These are phyloP conservation scores for Solanum hybrid DNA, from an alignment of 305 asterid species.

Conservation along the genomic window DNA sequence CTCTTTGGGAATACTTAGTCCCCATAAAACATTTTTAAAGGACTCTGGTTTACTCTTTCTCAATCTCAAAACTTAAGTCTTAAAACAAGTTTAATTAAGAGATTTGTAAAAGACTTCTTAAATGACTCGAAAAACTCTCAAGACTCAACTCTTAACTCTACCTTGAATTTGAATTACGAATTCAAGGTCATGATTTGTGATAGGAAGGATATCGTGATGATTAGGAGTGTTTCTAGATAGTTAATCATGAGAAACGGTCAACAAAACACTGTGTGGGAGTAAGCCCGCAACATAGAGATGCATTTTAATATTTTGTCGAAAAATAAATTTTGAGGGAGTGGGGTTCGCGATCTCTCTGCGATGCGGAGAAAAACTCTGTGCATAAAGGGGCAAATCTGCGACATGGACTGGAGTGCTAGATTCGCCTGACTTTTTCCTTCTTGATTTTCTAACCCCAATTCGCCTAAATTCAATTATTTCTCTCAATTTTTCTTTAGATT, in stretches of 20 bases:
- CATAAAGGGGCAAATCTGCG: background rate
- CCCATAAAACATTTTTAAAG: background rate
- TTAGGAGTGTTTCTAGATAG: background rate
- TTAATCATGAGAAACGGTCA: background rate
- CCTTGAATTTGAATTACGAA: background rate
- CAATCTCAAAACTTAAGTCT: background rate
- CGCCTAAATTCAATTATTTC: background rate
- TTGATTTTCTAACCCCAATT: background rate
- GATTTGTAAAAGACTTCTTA: background rate
- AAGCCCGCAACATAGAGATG: background rate
- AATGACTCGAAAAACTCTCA: background rate
- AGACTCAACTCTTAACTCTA: background rate
- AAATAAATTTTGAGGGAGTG: background rate
- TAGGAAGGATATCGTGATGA: background rate
- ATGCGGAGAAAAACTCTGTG: background rate
- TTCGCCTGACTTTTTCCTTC: no score
- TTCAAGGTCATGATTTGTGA: background rate
- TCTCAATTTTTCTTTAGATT: background rate
- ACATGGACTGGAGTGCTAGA: background rate
- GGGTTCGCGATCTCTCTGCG: background rate
- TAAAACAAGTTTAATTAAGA: background rate
- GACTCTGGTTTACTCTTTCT: background rate
- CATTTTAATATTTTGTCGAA: no score
- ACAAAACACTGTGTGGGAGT: no score
- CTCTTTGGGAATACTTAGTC: background rate